These are phyloP conservation scores for Leptomonas pyrrhocoris DNA, from an alignment of 208 protist species.

Conservation along the genomic window DNA sequence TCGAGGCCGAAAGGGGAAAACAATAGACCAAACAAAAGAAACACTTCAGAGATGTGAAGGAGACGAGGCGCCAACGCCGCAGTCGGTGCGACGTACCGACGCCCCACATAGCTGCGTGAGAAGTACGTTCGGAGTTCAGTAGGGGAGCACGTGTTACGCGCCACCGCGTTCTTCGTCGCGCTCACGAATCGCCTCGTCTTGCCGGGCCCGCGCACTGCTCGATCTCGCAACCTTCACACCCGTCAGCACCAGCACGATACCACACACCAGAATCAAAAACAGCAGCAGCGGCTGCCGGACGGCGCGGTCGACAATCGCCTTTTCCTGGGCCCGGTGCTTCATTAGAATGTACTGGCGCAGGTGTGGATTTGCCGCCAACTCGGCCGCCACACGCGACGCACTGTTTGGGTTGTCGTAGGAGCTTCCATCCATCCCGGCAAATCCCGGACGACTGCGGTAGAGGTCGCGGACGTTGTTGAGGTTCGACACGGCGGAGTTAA, in stretches of 20 bases:
- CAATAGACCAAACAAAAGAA: conserved; percentile 25
- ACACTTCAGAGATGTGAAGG: not conserved
- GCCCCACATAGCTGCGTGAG: no score
- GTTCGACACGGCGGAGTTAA: conserved; percentile 8
- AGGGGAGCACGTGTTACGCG: not conserved
- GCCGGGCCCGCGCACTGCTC: conserved; percentile 6
- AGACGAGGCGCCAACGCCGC: no score
- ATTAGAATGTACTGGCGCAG: conserved; percentile 50
- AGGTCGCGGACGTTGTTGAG: conserved; percentile 28
- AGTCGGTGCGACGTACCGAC: no score
- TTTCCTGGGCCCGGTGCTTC: conserved; percentile 42
- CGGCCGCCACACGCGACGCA: conserved; percentile 26
- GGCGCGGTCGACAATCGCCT: conserved; percentile 44
- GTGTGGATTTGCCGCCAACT: conserved; percentile 30
- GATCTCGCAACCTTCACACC: conserved; percentile 4
- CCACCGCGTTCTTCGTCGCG: conserved; percentile 26
- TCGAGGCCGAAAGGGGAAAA: conserved; percentile 1
- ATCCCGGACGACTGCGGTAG: conserved; percentile 34
- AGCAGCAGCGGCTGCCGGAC: conserved; percentile 27
- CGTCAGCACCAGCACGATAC: conserved; percentile 16
- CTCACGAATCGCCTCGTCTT: conserved; percentile 15
- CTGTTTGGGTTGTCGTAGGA: conserved; percentile 41
- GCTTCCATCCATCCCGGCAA: conserved; percentile 53
- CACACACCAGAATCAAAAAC: conserved; percentile 21
- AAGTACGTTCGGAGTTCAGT: no score